Percentiles rank a stretch among this genome's conserved stretches.
phyloP scores from a whole-genome alignment of 1,139 yeast species.

The Geotrichum macrosporum region DNA sequence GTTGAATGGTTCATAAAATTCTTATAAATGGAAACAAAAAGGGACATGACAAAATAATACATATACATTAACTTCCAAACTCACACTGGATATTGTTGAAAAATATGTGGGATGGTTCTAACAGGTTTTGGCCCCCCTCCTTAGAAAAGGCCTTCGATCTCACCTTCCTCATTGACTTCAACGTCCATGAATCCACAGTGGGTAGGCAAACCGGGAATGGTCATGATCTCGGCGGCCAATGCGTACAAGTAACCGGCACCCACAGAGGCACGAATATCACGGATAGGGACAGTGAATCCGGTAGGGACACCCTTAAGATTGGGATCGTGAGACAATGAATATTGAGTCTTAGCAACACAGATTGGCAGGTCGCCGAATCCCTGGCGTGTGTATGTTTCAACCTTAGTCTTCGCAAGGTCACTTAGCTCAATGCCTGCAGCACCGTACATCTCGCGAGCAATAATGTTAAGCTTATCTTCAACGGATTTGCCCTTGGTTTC shows the following conservation, averaged over 20 bases:
- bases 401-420: constrained; percentile 79
- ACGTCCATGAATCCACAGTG: constrained; percentile 97
- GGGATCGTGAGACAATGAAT: constrained; percentile 93
- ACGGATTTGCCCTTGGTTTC: constrained; percentile 63
- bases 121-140: no score
- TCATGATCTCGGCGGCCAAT: constrained; percentile 93
- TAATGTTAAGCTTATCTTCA: constrained; percentile 75
- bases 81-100: constrained; percentile 13
- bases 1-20: constrained; percentile 16
- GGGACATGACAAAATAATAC: constrained; percentile 3
- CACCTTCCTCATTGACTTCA: constrained; percentile 89
- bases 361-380: constrained; percentile 92
- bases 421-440: constrained; percentile 84
- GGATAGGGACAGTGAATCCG: constrained; percentile 89
- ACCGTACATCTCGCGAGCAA: constrained; percentile 91
- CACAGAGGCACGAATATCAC: constrained; percentile 88
- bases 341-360: constrained; percentile 97
- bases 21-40: constrained; percentile 3
- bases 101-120: not conserved
- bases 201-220: constrained; percentile 96
- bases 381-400: constrained; percentile 78
- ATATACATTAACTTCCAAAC: not conserved
- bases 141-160: constrained; percentile 89
- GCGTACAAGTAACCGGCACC: constrained; percentile 98
- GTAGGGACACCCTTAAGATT: constrained; percentile 90